phyloP scores from a whole-genome alignment of 768 basidiomycete genomes.

The Rickenella mellea region DNA sequence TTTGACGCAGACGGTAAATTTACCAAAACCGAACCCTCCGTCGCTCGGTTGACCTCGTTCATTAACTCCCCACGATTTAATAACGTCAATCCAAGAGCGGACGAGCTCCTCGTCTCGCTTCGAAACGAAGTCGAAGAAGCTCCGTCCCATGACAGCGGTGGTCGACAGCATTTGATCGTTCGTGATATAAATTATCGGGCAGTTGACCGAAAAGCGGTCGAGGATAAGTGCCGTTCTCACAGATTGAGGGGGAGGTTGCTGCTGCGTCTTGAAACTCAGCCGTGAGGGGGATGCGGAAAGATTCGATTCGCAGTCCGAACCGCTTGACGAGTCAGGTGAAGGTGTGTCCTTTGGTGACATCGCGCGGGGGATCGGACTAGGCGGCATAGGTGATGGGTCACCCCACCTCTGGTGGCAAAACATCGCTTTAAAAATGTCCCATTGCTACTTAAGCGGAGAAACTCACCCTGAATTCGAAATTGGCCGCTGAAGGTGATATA shows the following conservation, averaged over 20 bases:
- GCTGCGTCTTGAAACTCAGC: neutral
- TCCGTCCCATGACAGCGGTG: conserved; percentile 48
- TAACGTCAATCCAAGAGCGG: conserved; percentile 62
- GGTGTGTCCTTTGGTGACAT: conserved; percentile 15
- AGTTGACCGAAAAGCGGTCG: conserved; percentile 61
- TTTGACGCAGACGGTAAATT: conserved; percentile 44
- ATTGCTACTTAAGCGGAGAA: neutral
- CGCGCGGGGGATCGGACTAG: conserved; percentile 24
- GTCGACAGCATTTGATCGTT: conserved; percentile 61
- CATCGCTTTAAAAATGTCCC: neutral
- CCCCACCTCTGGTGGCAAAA: conserved; percentile 17
- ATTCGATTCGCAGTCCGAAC: neutral
- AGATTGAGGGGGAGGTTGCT: neutral
- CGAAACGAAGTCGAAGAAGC: conserved; percentile 70
- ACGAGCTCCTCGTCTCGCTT: conserved; percentile 56
- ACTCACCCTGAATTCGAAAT: conserved; percentile 28
- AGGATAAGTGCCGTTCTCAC: conserved; percentile 74
- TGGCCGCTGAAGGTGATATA: conserved; percentile 41
- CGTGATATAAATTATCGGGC: conserved; percentile 61
- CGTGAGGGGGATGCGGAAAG: neutral
- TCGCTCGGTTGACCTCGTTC: conserved; percentile 77
- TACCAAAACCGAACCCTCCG: conserved; percentile 77
- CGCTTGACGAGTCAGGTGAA: neutral
- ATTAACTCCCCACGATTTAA: conserved; percentile 80
- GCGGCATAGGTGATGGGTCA: conserved; percentile 22